Evolutionary conservation across 768 basidiomycete species (phyloP), one percentile per base, ranked within the genome.

Genomic region (Phanerochaete carnosa): DNA sequence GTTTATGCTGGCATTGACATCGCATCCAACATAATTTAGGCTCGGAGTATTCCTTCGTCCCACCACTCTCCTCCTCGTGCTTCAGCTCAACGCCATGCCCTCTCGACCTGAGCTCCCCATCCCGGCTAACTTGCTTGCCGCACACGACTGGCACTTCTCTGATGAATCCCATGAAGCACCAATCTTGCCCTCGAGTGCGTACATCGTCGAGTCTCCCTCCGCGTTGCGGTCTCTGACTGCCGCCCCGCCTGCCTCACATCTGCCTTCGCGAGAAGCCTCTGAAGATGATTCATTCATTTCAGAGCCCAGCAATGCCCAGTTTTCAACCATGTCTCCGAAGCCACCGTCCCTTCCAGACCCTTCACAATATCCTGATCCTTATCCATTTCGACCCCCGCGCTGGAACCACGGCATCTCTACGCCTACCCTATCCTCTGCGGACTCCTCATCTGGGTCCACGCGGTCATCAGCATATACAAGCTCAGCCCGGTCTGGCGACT

Each of bases 391-490:
- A 60, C 82, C 83, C 45, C 74, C 78, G 11, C 82, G 76, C 6
- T 75, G 74, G 65, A 76, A 77, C 57, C 75, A 79, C n/a, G 74
- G 77, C 61, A 75, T 74, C 39, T 64, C 70, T 4, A 75, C 80
- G 12, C 87, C 87, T 3, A 78, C 86, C 16, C 83, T 90, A 57
- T 90, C 89, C 2, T 88, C 88, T 3, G 82, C 83, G 45, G 83
- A 84, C 47, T 89, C 92, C 0, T 87, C 88, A 26, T 84, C 87
- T 32, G 79, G 81, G 1, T 90, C 89, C 4, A 84, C 88, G 7
- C 82, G 90, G 53, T 91, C 90, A 8, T 89, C 89, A 3, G 89
- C 90, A 4, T 91, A 91, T 69, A 88, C 89, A 25, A 87, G 81
- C 72, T 84, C 85, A 22, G 87, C 86, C 57, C 88, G 87, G 26